Base-by-base conservation (phyloP, 108 stramenopile genomes). In the Nitzschia sp. region DNA sequence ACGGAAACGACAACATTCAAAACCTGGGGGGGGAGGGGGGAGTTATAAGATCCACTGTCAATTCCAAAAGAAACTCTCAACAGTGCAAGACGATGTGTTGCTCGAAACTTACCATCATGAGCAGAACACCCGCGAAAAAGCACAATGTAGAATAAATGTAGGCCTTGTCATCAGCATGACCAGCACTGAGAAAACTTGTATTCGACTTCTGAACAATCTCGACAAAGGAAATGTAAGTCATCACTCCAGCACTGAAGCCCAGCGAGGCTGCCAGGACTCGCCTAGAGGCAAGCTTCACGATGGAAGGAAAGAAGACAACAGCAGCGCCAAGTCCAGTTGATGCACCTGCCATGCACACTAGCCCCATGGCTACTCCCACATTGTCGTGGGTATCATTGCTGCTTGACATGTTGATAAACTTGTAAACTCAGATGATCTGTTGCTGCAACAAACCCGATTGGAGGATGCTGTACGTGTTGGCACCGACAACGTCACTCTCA, bases 211-310 rank as follows among this genome's bases (percentile, higher is more conserved):
- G 50, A 51, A 95, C 89, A 52, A 97, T 92, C 46, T 95, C 94
- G 15, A 87, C 79, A 53, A 97, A 85, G 34, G 82, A 82, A 8
- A 97, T 89, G 73, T 95, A 95, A 8, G 87, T 78, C 96, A 97
- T 97, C 42, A 97, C 93, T n/a, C 89, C 89, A 17, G 89, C 90
- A 22, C 91, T 80, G 39, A 97, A 58, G 22, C 84, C 93, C 9
- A 97, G 71, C 15, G 86, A 73, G 0, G 71, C 76, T 9, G 93
- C 93, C 20, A 97, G 75, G 15, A 86, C 71, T 24, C 69, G 60
- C 10, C 71, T 53, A 22, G 63, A 77, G n/a, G 88, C 84, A 10
- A 88, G 63, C 55, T 85, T 79, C 1, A 92, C 83, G 24, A 86
- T 51, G 1, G 69, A 51, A 15, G 85, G 86, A 51, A 81, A 83